A percentile compares a stretch with the other conserved stretches of the same genome.
These are phyloP conservation scores for Oryza australiensis DNA, from an alignment of 176 grass and related monocot genomes.

Conservation along the genomic window DNA sequence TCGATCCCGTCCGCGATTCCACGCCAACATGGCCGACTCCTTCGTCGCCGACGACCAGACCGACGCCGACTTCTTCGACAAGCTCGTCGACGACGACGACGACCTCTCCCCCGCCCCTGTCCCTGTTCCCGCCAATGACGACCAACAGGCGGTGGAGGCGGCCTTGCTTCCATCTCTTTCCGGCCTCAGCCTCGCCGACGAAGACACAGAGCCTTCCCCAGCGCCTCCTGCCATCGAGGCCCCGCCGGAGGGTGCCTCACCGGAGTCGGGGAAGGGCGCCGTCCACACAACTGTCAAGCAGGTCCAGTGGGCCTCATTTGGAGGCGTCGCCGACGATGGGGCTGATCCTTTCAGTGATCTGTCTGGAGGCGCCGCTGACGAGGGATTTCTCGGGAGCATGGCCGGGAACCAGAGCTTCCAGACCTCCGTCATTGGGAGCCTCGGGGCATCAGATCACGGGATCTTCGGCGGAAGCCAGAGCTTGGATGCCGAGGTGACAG, in stretches of 20 bases:
- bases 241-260: background rate
- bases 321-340: slow-evolving; percentile 46
- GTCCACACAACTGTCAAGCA: slow-evolving; percentile 73
- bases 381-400: slow-evolving; percentile 11
- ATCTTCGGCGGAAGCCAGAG: slow-evolving; percentile 21
- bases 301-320: slow-evolving; percentile 82
- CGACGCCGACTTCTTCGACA: slow-evolving; percentile 95
- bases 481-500: slow-evolving; percentile 6
- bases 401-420: slow-evolving; percentile 23
- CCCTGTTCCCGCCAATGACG: background rate
- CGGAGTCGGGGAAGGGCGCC: slow-evolving; percentile 31
- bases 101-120: slow-evolving; percentile 1
- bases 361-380: slow-evolving; percentile 9
- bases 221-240: background rate
- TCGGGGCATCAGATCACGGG: slow-evolving; percentile 32
- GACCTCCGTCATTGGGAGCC: slow-evolving; percentile 5
- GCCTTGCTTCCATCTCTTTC: slow-evolving; percentile 26
- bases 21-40: slow-evolving; percentile 41
- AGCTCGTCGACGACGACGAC: slow-evolving; percentile 66
- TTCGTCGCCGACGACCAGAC: slow-evolving; percentile 67
- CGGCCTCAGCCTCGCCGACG: slow-evolving; percentile 36
- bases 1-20: background rate
- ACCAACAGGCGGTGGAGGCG: slow-evolving; percentile 16
- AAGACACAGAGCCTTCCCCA: slow-evolving; percentile 10
- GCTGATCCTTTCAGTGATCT: slow-evolving; percentile 56